A percentile compares a stretch with the other conserved stretches of the same genome.
These are phyloP conservation scores for Exophiala sideris DNA, from an alignment of 2,329 filamentous ascomycete species.

Conservation along the genomic window DNA sequence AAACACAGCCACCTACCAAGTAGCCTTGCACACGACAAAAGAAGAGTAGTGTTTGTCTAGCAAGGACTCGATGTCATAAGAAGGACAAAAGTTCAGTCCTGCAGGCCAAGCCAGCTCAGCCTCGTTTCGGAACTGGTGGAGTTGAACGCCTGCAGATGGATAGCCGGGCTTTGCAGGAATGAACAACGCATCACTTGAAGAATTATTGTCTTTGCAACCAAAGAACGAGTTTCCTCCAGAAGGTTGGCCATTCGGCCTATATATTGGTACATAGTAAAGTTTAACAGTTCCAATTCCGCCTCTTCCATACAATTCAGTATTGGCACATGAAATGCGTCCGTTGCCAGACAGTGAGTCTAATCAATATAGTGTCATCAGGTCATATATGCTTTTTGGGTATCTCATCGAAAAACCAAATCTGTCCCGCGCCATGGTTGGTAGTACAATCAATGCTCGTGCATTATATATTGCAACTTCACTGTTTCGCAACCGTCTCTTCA, in stretches of 20 bases:
- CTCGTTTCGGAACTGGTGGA: neutral
- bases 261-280: slow-evolving; percentile 16
- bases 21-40: too few relatives aligned
- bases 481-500: slow-evolving; percentile 17
- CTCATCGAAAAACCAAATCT: slow-evolving; percentile 21
- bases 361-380: slow-evolving; percentile 21
- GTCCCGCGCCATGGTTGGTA: slow-evolving; percentile 11
- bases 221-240: slow-evolving; percentile 8
- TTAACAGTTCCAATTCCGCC: slow-evolving; percentile 2
- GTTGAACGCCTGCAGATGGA: neutral
- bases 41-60: too few relatives aligned
- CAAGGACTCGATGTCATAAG: neutral
- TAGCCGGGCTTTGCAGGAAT: neutral
- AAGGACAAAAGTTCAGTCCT: neutral
- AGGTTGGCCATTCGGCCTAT: slow-evolving; percentile 1
- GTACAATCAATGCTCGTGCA: slow-evolving; percentile 17
- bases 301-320: slow-evolving; percentile 3
- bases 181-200: neutral
- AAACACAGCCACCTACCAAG: too few relatives aligned
- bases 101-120: slow-evolving; percentile 5
- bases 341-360: slow-evolving; percentile 27
- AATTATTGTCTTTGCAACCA: too few relatives aligned
- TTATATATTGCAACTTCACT: slow-evolving; percentile 3
- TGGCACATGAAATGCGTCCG: slow-evolving; percentile 21
- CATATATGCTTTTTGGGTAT: slow-evolving; percentile 27